Conservation (phyloP, 805 yeast species). For the Nakazawaea populi region DNA sequence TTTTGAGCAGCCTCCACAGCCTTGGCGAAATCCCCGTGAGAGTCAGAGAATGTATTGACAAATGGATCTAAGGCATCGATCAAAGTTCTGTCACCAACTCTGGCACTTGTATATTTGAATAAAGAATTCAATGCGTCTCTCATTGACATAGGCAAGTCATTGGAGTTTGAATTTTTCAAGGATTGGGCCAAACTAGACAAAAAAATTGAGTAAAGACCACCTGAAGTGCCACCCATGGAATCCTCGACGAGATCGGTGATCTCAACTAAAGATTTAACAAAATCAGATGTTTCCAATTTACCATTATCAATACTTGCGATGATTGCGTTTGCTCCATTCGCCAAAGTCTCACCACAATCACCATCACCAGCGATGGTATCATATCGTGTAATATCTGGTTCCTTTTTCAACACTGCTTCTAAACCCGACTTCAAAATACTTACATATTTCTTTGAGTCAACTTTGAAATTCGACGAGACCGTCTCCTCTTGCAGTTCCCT, state of each 20-base stretch:
- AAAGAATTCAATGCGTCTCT: slow-evolving; percentile 62
- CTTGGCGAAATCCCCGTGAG: slow-evolving; percentile 40
- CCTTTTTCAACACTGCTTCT: slow-evolving; percentile 49
- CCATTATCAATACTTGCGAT: slow-evolving; percentile 29
- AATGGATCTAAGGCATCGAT: slow-evolving; percentile 89
- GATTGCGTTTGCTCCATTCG: slow-evolving; percentile 27
- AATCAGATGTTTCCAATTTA: slow-evolving; percentile 36
- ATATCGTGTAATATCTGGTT: slow-evolving; percentile 38
- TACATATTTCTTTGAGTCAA: slow-evolving; percentile 23
- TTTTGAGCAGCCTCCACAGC: slow-evolving; percentile 67
- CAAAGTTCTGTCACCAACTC: slow-evolving; percentile 83
- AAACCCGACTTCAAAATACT: slow-evolving; percentile 43
- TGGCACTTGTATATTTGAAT: slow-evolving; percentile 82
- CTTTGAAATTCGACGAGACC: slow-evolving; percentile 19
- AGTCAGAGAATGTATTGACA: slow-evolving; percentile 49
- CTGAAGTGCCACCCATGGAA: slow-evolving; percentile 97
- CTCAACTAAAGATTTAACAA: slow-evolving; percentile 54
- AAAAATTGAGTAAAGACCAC: slow-evolving; percentile 85
- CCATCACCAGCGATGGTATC: slow-evolving; percentile 40
- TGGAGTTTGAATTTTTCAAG: slow-evolving; percentile 38
- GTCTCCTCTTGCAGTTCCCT: slow-evolving; percentile 27
- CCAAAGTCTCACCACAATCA: slow-evolving; percentile 34
- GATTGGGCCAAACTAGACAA: slow-evolving; percentile 66
- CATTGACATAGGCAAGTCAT: slow-evolving; percentile 42
- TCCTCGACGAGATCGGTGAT: slow-evolving; percentile 78